A percentile compares a stretch with the other conserved stretches of the same genome.
Evolutionary conservation across 306 rosid species (phyloP).

Genomic region (Acacia confusa): DNA sequence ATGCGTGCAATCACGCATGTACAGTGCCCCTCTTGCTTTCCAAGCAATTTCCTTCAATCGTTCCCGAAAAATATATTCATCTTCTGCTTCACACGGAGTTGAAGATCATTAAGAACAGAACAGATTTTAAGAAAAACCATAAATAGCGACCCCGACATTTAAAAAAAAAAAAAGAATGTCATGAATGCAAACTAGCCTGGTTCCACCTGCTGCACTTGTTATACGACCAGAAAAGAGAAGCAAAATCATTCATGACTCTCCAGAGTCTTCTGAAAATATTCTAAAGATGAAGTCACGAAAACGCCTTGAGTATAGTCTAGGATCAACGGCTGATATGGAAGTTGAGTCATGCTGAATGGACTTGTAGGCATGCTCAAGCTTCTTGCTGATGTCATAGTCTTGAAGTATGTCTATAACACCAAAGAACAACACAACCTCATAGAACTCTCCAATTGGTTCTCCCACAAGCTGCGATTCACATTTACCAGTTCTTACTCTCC

Average conservation of each 20-base stretch:
- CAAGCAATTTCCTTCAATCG: conserved; percentile 18
- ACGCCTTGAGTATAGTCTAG: conserved; percentile 81
- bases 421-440: conserved; percentile 70
- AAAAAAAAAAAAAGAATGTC: background rate
- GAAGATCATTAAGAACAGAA: background rate
- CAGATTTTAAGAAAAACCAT: background rate
- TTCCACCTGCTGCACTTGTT: background rate
- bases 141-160: too few species aligned
- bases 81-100: conserved; percentile 18
- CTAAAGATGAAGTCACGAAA: conserved; percentile 79
- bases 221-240: conserved; percentile 5
- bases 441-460: conserved; percentile 81
- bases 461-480: conserved; percentile 63
- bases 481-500: conserved; percentile 62
- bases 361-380: conserved; percentile 97
- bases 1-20: conserved; percentile 25
- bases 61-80: background rate
- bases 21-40: conserved; percentile 18
- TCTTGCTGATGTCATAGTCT: conserved; percentile 96
- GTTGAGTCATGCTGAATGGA: conserved; percentile 88
- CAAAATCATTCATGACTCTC: conserved; percentile 22
- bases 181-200: background rate
- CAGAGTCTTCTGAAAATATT: conserved; percentile 59
- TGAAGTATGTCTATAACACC: conserved; percentile 95
- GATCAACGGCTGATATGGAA: conserved; percentile 93